These are phyloP conservation scores for Aspergillus melleus DNA, from an alignment of 2,329 filamentous ascomycete species.

Conservation along the genomic window DNA sequence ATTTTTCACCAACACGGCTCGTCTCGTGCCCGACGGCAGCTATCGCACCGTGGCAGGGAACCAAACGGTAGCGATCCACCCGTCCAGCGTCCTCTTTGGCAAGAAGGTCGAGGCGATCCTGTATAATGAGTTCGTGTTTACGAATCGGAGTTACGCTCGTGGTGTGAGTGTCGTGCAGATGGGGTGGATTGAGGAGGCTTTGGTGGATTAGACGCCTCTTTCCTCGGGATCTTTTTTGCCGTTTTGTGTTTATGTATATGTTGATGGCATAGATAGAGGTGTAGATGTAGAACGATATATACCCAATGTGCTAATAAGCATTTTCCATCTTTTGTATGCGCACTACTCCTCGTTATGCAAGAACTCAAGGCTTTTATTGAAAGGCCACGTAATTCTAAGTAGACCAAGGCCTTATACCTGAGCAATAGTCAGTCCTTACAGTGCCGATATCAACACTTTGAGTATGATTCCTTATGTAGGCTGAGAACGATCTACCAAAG, in stretches of 20 bases:
- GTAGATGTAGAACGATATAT: not conserved
- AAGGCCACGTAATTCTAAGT: no score
- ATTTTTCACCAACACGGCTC: constrained; percentile 61
- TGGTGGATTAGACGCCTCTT: constrained; percentile 25
- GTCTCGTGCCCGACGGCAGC: constrained; percentile 60
- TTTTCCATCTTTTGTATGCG: no score
- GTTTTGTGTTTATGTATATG: constrained; percentile 1
- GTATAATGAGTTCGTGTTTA: constrained; percentile 67
- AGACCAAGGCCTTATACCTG: no score
- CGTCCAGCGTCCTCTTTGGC: constrained; percentile 60
- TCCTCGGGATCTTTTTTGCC: not conserved
- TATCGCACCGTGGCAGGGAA: constrained; percentile 63
- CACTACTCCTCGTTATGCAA: no score
- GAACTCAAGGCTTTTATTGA: no score
- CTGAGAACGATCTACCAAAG: no score
- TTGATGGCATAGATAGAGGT: not conserved
- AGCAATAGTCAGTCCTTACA: no score
- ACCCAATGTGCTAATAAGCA: not conserved
- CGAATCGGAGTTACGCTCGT: constrained; percentile 62
- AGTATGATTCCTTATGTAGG: no score
- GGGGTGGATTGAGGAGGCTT: constrained; percentile 60
- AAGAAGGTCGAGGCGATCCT: constrained; percentile 63
- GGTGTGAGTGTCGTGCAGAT: constrained; percentile 63
- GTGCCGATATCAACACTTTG: no score
- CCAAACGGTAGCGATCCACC: constrained; percentile 63